Evolutionary conservation across 306 rosid species (phyloP).

Genomic region (Citrullus colocynthis): DNA sequence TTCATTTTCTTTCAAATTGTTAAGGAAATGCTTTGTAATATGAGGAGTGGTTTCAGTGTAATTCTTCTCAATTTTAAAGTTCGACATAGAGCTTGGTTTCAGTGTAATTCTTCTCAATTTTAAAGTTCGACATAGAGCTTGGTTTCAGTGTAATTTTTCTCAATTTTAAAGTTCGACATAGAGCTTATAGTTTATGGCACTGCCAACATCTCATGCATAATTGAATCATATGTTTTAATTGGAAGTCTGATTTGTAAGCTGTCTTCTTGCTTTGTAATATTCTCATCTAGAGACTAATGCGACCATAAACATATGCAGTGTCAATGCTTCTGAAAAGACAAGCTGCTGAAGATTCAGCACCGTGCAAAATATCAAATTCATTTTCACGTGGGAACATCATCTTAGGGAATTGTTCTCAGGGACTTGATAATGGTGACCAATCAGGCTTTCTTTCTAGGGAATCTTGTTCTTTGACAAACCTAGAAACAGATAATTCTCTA

Average conservation of each 20-base stretch:
- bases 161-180: not conserved
- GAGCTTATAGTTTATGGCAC: not conserved
- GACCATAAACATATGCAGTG: conserved; percentile 36
- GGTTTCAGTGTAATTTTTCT: not conserved
- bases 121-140: not conserved
- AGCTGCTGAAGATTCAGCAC: conserved; percentile 27
- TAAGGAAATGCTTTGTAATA: not conserved
- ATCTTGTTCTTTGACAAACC: conserved; percentile 26
- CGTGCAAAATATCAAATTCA: conserved; percentile 11
- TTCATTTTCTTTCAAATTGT: not conserved
- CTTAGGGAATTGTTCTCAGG: conserved; percentile 19
- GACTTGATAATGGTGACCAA: conserved; percentile 12
- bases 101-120: not conserved
- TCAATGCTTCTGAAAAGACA: conserved; percentile 57
- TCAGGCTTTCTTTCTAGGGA: conserved; percentile 12
- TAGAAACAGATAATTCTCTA: conserved; percentile 22
- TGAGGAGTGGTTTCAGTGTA: not conserved
- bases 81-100: not conserved
- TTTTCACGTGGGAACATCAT: conserved; percentile 6
- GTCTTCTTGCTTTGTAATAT: conserved; percentile 6
- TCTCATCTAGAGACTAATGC: not conserved
- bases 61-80: not conserved
- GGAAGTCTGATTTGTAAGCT: not conserved
- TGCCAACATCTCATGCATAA: not conserved
- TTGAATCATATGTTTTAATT: not conserved